Base-by-base conservation (phyloP, 345 rosid genomes). In the Hypericum perforatum region DNA sequence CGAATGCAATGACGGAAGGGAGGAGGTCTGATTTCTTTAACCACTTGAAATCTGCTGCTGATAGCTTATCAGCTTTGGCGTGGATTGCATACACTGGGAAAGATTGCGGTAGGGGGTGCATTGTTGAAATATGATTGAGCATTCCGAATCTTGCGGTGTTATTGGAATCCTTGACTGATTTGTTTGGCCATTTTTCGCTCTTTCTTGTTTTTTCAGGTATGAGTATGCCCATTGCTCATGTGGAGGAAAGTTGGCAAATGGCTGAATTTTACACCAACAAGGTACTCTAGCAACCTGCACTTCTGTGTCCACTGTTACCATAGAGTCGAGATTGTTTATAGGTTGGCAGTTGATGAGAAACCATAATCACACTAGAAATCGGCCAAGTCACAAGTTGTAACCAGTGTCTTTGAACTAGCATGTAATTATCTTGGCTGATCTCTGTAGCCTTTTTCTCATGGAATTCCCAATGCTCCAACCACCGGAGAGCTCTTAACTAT, bases 221-320 rank as follows among this genome's bases (percentile, higher is more conserved):
- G 97, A 82, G 80, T 74, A 89, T 89, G 99, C 99, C 99, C 39
- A 82, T 79, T 16, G 94, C 94, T 43, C 95, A 89, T 55, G 91
- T 89, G 62, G 99, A 92, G 75, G 99, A 94, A 69, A 84, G 97
- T 70, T 94, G 97, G 99, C 95, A 94, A 69, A 80, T 74, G 82
- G 94, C 97, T 60, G 99, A 94, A 64, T 94, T 94, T 78, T 94
- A 94, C 81, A 84, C 62, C 63, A 94, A 94, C 63, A 94, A 94
- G 99, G 99, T 94, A 71, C 61, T 52, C n/a, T n/a, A n/a, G n/a
- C n/a, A n/a, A n/a, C n/a, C n/a, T n/a, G n/a, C n/a, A n/a, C n/a
- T n/a, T n/a, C n/a, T n/a, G n/a, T n/a, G n/a, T n/a, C n/a, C n/a
- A n/a, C n/a, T n/a, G n/a, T n/a, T n/a, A n/a, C n/a, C n/a, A n/a